phyloP scores from a whole-genome alignment of 2,329 filamentous ascomycete genomes.

The Trichoderma guizhouense region DNA sequence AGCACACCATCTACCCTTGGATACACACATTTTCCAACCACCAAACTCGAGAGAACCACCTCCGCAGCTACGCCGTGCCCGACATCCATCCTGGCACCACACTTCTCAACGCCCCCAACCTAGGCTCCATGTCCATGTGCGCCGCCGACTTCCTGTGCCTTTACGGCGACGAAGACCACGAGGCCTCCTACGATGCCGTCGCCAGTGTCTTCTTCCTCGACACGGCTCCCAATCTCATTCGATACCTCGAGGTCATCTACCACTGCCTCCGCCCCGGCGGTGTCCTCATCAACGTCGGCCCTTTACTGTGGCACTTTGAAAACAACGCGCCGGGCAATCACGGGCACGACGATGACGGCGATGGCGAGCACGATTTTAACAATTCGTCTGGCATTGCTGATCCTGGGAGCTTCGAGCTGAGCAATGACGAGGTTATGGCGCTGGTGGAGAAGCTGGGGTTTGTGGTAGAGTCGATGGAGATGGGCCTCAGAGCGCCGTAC shows the following conservation, averaged over 20 bases:
- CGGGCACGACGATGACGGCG: conserved; percentile 49
- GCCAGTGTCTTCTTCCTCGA: conserved; percentile 95
- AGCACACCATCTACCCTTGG: conserved; percentile 81
- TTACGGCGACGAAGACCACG: conserved; percentile 65
- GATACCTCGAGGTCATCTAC: conserved; percentile 80
- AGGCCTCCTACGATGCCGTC: conserved; percentile 71
- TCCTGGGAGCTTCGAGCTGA: conserved; percentile 85
- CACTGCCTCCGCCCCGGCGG: conserved; percentile 76
- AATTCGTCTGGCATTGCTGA: conserved; percentile 72
- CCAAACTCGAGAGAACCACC: conserved; percentile 66
- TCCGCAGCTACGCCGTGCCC: conserved; percentile 70
- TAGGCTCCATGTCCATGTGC: conserved; percentile 83
- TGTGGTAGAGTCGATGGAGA: conserved; percentile 60
- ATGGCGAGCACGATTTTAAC: conserved; percentile 47
- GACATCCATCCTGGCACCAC: conserved; percentile 69
- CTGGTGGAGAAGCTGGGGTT: conserved; percentile 77
- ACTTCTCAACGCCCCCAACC: conserved; percentile 38
- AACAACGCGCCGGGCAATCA: conserved; percentile 62
- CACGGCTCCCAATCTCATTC: conserved; percentile 87
- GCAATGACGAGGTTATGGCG: conserved; percentile 79
- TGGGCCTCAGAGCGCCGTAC: conserved; percentile 69
- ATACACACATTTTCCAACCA: conserved; percentile 88
- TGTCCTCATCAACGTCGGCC: conserved; percentile 84
- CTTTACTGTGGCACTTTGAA: conserved; percentile 93
- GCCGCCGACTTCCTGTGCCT: conserved; percentile 89